Evolutionary conservation across 164 flowering plant species (phyloP).

Genomic region (Sextonia rubra): DNA sequence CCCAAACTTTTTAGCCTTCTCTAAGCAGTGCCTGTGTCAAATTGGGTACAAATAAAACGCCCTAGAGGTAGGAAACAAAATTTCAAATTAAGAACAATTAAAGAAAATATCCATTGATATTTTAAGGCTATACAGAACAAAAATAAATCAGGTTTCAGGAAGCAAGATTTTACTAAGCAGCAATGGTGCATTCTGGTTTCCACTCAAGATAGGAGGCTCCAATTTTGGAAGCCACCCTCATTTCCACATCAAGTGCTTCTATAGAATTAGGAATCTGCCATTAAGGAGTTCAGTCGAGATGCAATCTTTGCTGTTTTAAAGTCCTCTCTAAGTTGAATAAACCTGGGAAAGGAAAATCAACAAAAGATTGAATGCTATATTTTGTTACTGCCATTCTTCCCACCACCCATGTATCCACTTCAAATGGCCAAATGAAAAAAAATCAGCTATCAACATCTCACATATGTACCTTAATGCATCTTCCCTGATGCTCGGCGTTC

Average conservation of each 20-base stretch:
- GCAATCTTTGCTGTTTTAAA: slow-evolving; percentile 17
- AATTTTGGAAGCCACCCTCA: background rate
- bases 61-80: too few relatives aligned
- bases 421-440: background rate
- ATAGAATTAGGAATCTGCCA: slow-evolving; percentile 1
- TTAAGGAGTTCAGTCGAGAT: slow-evolving; percentile 7
- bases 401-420: background rate
- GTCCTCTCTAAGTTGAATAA: slow-evolving; percentile 17
- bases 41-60: too few relatives aligned
- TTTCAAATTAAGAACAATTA: too few relatives aligned
- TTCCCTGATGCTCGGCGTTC: slow-evolving; percentile 86
- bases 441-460: too few relatives aligned
- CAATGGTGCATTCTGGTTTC: too few relatives aligned
- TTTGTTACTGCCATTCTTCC: background rate
- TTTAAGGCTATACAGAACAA: too few relatives aligned
- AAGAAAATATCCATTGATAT: too few relatives aligned
- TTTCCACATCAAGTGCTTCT: background rate
- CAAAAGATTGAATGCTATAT: background rate
- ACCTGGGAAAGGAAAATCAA: slow-evolving; percentile 6
- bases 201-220: too few relatives aligned
- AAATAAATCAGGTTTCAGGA: too few relatives aligned
- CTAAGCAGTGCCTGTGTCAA: too few relatives aligned
- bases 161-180: too few relatives aligned
- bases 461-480: slow-evolving; percentile 79
- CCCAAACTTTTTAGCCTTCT: too few relatives aligned